phyloP scores from a whole-genome alignment of 352 stramenopile species.

The Pythium rishiriense region DNA sequence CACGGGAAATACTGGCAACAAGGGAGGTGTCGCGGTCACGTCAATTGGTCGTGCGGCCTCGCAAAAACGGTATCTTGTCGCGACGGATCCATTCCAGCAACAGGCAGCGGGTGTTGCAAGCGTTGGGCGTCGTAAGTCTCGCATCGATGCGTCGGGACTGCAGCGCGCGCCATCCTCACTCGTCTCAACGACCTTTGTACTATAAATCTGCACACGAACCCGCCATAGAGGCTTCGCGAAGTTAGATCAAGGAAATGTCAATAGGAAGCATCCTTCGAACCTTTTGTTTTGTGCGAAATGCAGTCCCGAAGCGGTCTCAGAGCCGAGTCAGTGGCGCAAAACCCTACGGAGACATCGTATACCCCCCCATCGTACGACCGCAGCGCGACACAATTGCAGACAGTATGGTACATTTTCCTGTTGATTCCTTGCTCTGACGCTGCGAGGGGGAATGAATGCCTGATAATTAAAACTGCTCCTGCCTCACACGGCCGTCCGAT shows the following conservation, averaged over 20 bases:
- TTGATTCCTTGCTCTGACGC: neutral
- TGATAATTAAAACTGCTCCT: neutral
- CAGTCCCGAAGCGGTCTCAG: neutral
- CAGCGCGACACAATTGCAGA: neutral
- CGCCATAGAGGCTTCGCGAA: neutral
- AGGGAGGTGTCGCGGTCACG: neutral
- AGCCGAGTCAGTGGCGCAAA: neutral
- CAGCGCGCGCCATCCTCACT: constrained; percentile 5
- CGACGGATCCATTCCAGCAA: constrained; percentile 1
- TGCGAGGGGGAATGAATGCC: neutral
- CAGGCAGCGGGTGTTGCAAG: neutral
- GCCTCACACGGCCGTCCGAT: constrained; percentile 7
- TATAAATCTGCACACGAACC: constrained; percentile 4
- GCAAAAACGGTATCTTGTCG: constrained; percentile 13
- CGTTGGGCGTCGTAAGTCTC: constrained; percentile 8
- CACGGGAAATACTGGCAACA: neutral
- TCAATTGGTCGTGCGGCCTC: constrained; percentile 12
- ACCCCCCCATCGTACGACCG: neutral
- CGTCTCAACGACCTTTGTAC: constrained; percentile 21
- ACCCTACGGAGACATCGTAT: neutral
- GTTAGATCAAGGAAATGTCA: neutral
- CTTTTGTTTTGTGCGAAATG: neutral
- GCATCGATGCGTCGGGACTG: constrained; percentile 6
- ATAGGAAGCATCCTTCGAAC: neutral
- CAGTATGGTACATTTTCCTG: neutral